Percentiles rank a stretch among this genome's conserved stretches.
phyloP scores from a whole-genome alignment of 345 rosid species.

The Euphorbia pulcherrima region DNA sequence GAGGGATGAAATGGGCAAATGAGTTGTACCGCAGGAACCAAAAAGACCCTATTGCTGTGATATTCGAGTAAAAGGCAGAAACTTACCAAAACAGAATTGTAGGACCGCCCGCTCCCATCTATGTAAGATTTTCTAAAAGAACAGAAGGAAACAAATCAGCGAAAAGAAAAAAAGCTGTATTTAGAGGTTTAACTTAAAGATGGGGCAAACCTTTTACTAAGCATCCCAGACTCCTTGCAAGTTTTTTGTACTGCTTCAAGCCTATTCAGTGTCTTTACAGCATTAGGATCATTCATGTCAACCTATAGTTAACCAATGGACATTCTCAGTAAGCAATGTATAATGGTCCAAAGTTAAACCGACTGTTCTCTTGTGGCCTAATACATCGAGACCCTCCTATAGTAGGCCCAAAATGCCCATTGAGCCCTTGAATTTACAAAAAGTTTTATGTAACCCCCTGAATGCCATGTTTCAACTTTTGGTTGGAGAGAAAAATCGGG shows the following conservation, averaged over 20 bases:
- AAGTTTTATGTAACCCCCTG: too few relatives aligned
- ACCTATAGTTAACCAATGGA: conserved; percentile 40
- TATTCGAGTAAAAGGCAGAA: too few relatives aligned
- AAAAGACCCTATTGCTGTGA: too few relatives aligned
- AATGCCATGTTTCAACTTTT: too few relatives aligned
- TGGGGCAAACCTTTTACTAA: conserved; percentile 45
- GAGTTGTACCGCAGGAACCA: too few relatives aligned
- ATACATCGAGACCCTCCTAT: too few relatives aligned
- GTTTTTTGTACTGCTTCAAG: conserved; percentile 58
- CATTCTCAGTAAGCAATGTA: not conserved
- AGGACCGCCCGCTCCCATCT: conserved; percentile 18
- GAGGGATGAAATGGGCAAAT: too few relatives aligned
- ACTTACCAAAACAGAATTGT: conserved; percentile 33
- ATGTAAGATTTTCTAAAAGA: conserved; percentile 53
- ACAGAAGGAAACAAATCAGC: conserved; percentile 8
- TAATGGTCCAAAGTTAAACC: not conserved
- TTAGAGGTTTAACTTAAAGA: too few relatives aligned
- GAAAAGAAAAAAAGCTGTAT: not conserved
- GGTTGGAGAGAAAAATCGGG: too few relatives aligned
- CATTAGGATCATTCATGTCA: conserved; percentile 67
- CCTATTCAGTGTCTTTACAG: conserved; percentile 48
- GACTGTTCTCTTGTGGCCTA: too few relatives aligned
- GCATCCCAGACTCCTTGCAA: conserved; percentile 57
- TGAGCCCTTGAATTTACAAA: too few relatives aligned
- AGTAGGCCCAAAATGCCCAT: too few relatives aligned